A percentile compares a stretch with the other conserved stretches of the same genome.
These are phyloP conservation scores for Sugiyamaella sp. DNA, from an alignment of 1,139 yeast species.

Conservation along the genomic window DNA sequence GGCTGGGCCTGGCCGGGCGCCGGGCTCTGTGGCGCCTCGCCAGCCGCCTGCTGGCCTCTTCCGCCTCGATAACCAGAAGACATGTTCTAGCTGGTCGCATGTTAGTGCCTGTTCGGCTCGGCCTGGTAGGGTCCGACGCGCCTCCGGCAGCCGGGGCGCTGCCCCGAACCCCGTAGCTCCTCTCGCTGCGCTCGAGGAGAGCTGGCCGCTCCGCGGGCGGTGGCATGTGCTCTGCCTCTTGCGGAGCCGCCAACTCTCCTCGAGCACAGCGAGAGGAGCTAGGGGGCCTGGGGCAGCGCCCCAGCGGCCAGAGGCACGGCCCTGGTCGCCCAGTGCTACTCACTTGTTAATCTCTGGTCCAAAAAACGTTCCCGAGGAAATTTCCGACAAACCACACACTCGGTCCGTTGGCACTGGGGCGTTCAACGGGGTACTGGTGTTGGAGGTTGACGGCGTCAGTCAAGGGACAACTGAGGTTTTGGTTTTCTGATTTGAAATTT, in stretches of 20 bases:
- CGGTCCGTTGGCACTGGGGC: background rate
- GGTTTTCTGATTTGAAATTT: slow-evolving; percentile 9
- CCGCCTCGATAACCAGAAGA: slow-evolving; percentile 18
- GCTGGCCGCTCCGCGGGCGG: background rate
- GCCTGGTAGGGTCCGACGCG: background rate
- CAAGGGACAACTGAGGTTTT: slow-evolving; percentile 5
- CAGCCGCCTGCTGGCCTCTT: slow-evolving; percentile 2
- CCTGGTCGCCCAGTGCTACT: background rate
- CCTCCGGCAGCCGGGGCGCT: background rate
- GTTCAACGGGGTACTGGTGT: slow-evolving; percentile 10
- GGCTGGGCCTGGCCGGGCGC: slow-evolving; percentile 10
- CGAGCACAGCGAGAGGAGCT: background rate
- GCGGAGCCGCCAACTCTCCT: background rate
- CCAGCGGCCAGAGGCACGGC: background rate
- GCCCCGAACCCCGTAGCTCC: background rate
- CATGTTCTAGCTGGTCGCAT: slow-evolving; percentile 8
- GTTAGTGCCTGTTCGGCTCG: background rate
- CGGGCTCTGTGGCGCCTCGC: background rate
- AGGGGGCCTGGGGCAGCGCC: background rate
- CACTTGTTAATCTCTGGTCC: slow-evolving; percentile 2
- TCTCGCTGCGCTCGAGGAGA: no score
- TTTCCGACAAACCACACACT: slow-evolving; percentile 7
- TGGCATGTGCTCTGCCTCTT: background rate
- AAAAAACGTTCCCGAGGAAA: background rate
- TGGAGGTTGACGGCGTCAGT: slow-evolving; percentile 7